Evolutionary conservation across 805 yeast genomes (phyloP).

Genomic region (Metschnikowia bowlesiae): DNA sequence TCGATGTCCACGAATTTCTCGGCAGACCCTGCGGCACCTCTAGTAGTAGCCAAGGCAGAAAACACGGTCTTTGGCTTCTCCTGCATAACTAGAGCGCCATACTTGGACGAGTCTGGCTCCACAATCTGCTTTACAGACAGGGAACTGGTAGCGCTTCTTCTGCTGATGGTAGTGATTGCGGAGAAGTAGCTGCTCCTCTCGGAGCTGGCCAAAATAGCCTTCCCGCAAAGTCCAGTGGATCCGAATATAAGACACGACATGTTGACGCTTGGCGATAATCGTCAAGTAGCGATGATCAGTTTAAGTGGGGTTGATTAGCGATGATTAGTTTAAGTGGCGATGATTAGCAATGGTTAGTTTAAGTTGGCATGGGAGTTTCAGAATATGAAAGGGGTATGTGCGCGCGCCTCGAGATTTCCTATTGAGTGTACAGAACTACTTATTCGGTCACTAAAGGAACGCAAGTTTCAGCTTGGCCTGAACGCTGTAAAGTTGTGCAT

Average conservation of each 20-base stretch:
- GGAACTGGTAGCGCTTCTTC: conserved; percentile 36
- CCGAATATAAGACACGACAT: conserved; percentile 44
- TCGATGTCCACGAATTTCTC: conserved; percentile 70
- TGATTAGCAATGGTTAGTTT: background rate
- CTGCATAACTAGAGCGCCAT: conserved; percentile 35
- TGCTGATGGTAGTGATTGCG: conserved; percentile 46
- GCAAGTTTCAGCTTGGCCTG: background rate
- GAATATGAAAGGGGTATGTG: background rate
- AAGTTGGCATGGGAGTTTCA: too few species aligned
- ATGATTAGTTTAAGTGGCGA: background rate
- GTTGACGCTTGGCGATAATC: background rate
- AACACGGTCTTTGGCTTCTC: conserved; percentile 14
- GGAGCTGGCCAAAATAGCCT: conserved; percentile 47
- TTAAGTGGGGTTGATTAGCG: background rate
- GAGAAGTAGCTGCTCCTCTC: conserved; percentile 31
- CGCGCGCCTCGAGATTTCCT: background rate
- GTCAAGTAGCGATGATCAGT: background rate
- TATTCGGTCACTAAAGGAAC: background rate
- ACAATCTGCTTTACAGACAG: conserved; percentile 36
- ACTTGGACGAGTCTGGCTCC: conserved; percentile 44
- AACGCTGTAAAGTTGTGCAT: background rate
- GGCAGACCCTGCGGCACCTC: conserved; percentile 53
- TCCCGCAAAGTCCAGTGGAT: conserved; percentile 77
- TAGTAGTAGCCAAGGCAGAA: conserved; percentile 16
- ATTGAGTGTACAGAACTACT: background rate